A percentile compares a stretch with the other conserved stretches of the same genome.
phyloP scores from a whole-genome alignment of 2,329 filamentous ascomycete genomes.

The Neocatenulostroma microsporum region DNA sequence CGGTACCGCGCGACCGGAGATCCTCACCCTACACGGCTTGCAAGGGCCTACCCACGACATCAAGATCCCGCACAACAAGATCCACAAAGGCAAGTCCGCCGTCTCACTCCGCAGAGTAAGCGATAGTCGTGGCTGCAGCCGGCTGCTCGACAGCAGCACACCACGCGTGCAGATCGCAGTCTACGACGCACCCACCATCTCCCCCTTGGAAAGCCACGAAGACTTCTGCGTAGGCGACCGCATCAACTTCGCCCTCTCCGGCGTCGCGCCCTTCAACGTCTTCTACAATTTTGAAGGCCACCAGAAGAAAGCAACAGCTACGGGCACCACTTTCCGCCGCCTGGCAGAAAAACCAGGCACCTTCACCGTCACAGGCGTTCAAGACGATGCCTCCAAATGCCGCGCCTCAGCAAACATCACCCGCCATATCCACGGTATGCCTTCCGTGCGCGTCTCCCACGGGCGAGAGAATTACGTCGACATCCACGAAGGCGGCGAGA shows the following conservation, averaged over 20 bases:
- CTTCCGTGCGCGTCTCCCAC: conserved; percentile 81
- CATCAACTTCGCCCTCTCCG: conserved; percentile 83
- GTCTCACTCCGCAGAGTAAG: conserved; percentile 84
- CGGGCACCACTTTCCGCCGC: conserved; percentile 79
- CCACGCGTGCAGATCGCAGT: conserved; percentile 84
- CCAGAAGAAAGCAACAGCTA: conserved; percentile 68
- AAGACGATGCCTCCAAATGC: conserved; percentile 83
- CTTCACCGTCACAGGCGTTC: conserved; percentile 78
- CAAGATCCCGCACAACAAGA: conserved; percentile 71
- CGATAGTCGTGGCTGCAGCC: conserved; percentile 78
- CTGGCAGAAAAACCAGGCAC: conserved; percentile 85
- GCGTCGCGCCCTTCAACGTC: conserved; percentile 85
- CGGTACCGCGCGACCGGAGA: conserved; percentile 68
- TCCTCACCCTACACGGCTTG: conserved; percentile 74
- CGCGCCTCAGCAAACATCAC: conserved; percentile 68
- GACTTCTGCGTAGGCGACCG: conserved; percentile 96
- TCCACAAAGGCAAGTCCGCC: conserved; percentile 82
- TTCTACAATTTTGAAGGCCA: conserved; percentile 81
- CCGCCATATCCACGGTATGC: conserved; percentile 84
- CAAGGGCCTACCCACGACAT: conserved; percentile 66
- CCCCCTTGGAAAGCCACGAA: conserved; percentile 70
- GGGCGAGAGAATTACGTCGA: conserved; percentile 75
- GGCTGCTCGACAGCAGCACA: conserved; percentile 56
- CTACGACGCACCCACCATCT: conserved; percentile 86
- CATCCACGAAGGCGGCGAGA: conserved; percentile 93